Base-by-base conservation (phyloP, 1,284 basidiomycete species). In the Puccinia coronata region DNA sequence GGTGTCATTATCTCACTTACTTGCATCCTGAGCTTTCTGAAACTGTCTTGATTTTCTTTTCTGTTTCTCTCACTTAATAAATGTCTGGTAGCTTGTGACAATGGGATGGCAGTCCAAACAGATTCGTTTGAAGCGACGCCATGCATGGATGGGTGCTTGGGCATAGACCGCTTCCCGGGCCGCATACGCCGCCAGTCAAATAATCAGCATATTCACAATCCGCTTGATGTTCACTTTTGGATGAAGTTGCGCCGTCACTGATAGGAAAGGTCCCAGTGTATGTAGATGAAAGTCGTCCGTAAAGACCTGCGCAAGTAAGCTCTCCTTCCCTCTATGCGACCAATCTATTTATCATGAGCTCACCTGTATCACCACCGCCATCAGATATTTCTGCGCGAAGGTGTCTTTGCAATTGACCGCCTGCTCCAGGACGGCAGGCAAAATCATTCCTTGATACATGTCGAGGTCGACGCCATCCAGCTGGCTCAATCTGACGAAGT, bases 361-460 rank as follows among this genome's bases (percentile, higher is more conserved):
- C 81, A 92, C 93, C 89, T 98, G 95, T 83, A 98, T 98, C 82
- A 98, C 94, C 6, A 97, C 95, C 86, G 97, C 95, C 95, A 98
- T 98, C 57, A 98, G 87, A 86, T 98, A 98, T 85, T 98, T 95
- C 86, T 98, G 95, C 0, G 96, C 95, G 82, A 98, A 97, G 75
- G 96, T 92, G 85, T 98, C 95, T 86, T 96, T 96, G 88, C 95
- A 98, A 85, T 92, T 95, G 83, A 98, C 95, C 67, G 97, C 92
- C 87, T 98, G 95, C 87, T 98, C 94, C 70, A 98, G 87, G 78
- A 98, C 91, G 82, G 92, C 92, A 0, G 94, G 95, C 8, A 98
- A 89, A 82, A 97, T 98, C 53, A 86, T 90, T 65, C 87, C 88
- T 86, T 91, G 90, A 87, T 98, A 98, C 90, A 96, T 91, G 39